Conservation (phyloP, 495 filamentous ascomycete species). For the Podospora bellae-mahoneyi region DNA sequence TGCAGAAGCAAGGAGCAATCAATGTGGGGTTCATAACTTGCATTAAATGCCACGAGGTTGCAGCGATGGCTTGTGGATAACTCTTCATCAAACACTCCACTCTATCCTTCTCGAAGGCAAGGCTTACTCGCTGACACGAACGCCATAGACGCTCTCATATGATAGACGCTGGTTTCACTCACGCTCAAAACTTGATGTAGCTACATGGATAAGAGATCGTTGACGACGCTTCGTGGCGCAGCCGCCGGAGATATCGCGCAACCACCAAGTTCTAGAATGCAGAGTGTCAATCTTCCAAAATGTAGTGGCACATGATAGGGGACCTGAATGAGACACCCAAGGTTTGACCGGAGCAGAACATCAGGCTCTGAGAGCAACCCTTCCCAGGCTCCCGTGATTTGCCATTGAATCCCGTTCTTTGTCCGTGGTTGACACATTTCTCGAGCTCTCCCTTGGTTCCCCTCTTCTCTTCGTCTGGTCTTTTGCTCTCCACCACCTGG, state of each 20-base stretch:
- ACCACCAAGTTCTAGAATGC: not conserved
- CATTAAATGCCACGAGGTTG: not conserved
- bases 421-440: not conserved
- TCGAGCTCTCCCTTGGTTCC: not conserved
- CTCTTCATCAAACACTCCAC: not conserved
- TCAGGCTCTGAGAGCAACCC: not conserved
- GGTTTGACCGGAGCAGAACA: not conserved
- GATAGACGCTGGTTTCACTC: not conserved
- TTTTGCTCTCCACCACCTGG: not conserved
- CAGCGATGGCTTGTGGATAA: not conserved
- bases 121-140: not conserved
- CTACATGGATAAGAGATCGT: not conserved
- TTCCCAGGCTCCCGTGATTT: not conserved
- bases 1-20: not conserved
- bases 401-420: not conserved
- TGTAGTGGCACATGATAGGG: not conserved
- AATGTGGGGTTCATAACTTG: not conserved
- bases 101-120: not conserved
- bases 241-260: not conserved
- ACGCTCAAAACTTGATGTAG: not conserved
- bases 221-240: not conserved
- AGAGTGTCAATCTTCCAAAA: not conserved
- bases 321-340: not conserved
- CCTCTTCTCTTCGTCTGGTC: not conserved
- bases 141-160: not conserved